Evolutionary conservation across 2,329 filamentous ascomycete genomes (phyloP).

Genomic region (Cordyceps cateniannulata): DNA sequence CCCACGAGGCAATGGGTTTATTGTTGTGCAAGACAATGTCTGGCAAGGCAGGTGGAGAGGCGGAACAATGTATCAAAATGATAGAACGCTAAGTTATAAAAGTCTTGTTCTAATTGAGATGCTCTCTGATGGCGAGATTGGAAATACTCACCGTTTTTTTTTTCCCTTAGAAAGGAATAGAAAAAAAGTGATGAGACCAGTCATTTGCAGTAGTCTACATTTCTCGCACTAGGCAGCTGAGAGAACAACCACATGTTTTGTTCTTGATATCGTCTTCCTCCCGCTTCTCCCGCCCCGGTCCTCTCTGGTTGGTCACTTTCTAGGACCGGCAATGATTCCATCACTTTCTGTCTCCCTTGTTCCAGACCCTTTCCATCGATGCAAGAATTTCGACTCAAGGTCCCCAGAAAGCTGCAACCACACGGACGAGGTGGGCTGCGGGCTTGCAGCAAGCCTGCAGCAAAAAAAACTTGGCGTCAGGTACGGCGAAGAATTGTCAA

Average conservation of each 20-base stretch:
- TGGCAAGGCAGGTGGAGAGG: background rate
- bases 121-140: background rate
- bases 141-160: background rate
- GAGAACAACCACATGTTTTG: background rate
- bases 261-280: no score
- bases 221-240: background rate
- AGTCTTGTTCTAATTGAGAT: background rate
- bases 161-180: no score
- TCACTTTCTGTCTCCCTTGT: no score
- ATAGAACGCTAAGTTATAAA: no score
- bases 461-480: background rate
- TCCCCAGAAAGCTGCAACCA: no score
- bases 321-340: no score
- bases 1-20: background rate
- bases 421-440: no score
- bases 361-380: background rate
- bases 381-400: no score
- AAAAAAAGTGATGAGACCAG: background rate
- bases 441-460: background rate
- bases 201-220: background rate
- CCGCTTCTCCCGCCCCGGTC: no score
- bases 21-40: constrained; percentile 2
- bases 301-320: no score
- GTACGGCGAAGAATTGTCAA: background rate
- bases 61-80: background rate